phyloP scores from a whole-genome alignment of 306 rosid genomes.

The Gynostemma pentaphyllum region DNA sequence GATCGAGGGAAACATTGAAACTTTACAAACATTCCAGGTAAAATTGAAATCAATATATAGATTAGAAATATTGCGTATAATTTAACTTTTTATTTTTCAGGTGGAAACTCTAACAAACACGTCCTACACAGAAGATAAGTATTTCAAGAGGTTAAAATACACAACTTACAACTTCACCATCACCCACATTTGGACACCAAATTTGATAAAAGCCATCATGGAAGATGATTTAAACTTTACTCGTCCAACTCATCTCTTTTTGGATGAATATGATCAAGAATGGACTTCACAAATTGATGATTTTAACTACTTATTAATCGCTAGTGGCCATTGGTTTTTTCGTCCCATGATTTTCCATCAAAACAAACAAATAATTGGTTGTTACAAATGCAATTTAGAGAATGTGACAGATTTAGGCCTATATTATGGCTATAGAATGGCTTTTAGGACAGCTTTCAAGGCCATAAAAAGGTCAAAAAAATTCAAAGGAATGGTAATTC shows the following conservation, averaged over 20 bases:
- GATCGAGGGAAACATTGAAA: too few species aligned
- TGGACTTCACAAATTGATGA: constrained; percentile 47
- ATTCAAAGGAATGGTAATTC: constrained; percentile 45
- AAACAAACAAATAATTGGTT: constrained; percentile 38
- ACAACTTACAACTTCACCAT: constrained; percentile 71
- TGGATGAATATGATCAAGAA: constrained; percentile 53
- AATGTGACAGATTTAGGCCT: constrained; percentile 51
- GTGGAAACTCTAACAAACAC: constrained; percentile 68
- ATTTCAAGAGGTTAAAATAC: constrained; percentile 61
- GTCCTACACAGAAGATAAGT: constrained; percentile 41
- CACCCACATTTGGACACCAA: constrained; percentile 65
- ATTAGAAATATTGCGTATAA: too few species aligned
- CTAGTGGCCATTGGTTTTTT: constrained; percentile 76
- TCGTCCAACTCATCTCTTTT: constrained; percentile 56
- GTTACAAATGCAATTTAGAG: constrained; percentile 46
- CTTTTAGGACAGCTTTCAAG: constrained; percentile 45
- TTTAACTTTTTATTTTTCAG: too few species aligned
- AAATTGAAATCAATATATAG: too few species aligned
- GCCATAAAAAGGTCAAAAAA: constrained; percentile 44
- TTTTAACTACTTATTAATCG: constrained; percentile 49
- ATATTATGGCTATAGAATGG: constrained; percentile 53
- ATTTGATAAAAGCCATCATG: constrained; percentile 41
- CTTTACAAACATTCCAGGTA: too few species aligned
- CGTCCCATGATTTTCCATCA: constrained; percentile 50
- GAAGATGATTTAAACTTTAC: constrained; percentile 19